Evolutionary conservation across 176 grass and related monocot species (phyloP), one percentile per base, ranked within the genome.

Genomic region (Carex parvula): DNA sequence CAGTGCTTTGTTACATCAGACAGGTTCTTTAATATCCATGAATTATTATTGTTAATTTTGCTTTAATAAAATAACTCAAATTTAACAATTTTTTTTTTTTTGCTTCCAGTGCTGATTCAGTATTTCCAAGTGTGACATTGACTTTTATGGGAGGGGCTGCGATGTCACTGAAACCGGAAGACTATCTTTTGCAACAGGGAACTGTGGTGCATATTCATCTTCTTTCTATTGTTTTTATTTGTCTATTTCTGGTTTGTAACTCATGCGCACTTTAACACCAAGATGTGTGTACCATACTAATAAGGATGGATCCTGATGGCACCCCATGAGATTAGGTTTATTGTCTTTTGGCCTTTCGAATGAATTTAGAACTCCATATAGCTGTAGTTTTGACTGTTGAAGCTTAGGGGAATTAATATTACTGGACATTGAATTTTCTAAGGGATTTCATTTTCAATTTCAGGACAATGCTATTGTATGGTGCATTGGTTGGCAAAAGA

Each of bases 401-500:
- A 67, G 64, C 44, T 74, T 74, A 53, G 6, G 44, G 0, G 46
- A 74, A 67, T 7, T 46, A 24, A 50, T 67, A 67, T 35, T 15
- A 52, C 4, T 84, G 24, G 14, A 85, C 87, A 58, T 84, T 60
- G 39, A 41, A 6, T 26, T 84, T 85, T 80, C 8, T 80, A 82
- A 60, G 11, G 33, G 26, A 12, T 81, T 73, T 87, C 64, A 1
- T 16, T 83, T 30, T 52, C 8, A 26, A 74, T 86, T 95, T 68
- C 87, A 99, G 96, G 96, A 88, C 16, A 90, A 89, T 87, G 81
- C 55, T 73, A 85, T 87, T 74, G 57, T 92, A 79, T 99, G 96
- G 96, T 99, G 96, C 84, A 94, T 99, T 85, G 96, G 96, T 58
- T 99, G 96, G 96, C 93, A 92, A 90, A 99, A 85, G 65, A 99